These are phyloP conservation scores for Candida sanyaensis DNA, from an alignment of 1,139 yeast genomes.

Conservation along the genomic window DNA sequence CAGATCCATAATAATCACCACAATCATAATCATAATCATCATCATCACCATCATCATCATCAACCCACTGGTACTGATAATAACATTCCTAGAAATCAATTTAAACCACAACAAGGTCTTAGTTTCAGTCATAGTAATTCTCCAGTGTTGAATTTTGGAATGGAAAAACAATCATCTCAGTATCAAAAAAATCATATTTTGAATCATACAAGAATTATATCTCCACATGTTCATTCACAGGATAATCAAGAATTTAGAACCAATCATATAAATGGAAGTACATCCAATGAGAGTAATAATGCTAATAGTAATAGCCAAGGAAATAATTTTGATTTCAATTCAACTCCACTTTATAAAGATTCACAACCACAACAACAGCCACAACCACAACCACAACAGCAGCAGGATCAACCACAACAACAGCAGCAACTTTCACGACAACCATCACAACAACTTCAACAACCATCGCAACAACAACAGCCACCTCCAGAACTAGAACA, in stretches of 20 bases:
- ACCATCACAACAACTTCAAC: too few species aligned
- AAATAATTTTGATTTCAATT: background rate
- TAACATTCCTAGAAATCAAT: constrained; percentile 23
- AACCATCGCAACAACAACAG: too few species aligned
- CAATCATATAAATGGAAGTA: background rate
- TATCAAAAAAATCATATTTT: constrained; percentile 3
- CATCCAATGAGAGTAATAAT: background rate
- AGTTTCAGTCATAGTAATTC: constrained; percentile 18
- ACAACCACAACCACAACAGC: too few species aligned
- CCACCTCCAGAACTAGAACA: too few species aligned
- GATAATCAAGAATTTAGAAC: background rate
- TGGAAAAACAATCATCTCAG: constrained; percentile 7
- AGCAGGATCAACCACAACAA: too few species aligned
- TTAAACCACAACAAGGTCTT: constrained; percentile 33
- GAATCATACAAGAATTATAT: background rate
- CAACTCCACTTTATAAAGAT: constrained; percentile 1
- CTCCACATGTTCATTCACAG: background rate
- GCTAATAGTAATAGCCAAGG: background rate
- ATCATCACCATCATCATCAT: constrained; percentile 2
- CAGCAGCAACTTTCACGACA: too few species aligned
- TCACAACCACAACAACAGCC: too few species aligned
- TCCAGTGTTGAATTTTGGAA: constrained; percentile 7
- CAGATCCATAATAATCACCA: constrained; percentile 1
- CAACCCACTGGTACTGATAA: constrained; percentile 5
- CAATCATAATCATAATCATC: background rate